Evolutionary conservation across 106 monocot species (phyloP).

Genomic region (Gastrodia elata): DNA sequence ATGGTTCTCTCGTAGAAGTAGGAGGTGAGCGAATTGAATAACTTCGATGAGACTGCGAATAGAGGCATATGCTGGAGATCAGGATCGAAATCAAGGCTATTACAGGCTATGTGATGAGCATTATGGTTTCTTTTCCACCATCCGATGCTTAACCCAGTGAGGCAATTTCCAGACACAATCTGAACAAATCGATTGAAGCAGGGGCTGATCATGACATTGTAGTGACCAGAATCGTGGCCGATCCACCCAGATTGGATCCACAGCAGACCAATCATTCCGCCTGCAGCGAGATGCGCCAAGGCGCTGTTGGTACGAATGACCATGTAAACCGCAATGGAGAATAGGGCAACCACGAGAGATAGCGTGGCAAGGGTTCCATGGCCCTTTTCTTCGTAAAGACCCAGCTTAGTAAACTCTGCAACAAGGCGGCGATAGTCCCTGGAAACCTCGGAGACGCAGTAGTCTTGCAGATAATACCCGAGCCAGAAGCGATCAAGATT

Average conservation of each 20-base stretch:
- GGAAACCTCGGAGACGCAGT: conserved; percentile 53
- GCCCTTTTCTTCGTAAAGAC: conserved; percentile 45
- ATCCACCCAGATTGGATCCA: conserved; percentile 69
- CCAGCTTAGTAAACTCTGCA: conserved; percentile 38
- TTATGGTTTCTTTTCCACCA: conserved; percentile 82
- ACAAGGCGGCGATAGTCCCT: conserved; percentile 49
- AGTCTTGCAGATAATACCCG: conserved; percentile 42
- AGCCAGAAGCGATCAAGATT: conserved; percentile 42
- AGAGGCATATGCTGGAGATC: conserved; percentile 64
- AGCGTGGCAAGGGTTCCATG: conserved; percentile 19
- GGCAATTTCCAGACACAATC: conserved; percentile 37
- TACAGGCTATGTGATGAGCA: conserved; percentile 70
- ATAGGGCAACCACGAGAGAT: conserved; percentile 14
- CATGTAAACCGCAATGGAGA: conserved; percentile 19
- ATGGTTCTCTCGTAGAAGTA: conserved; percentile 47
- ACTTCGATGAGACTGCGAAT: conserved; percentile 40
- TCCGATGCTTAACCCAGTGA: conserved; percentile 46
- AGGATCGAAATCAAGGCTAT: conserved; percentile 63
- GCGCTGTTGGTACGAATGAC: conserved; percentile 10
- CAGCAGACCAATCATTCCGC: conserved; percentile 35
- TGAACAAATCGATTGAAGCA: conserved; percentile 18
- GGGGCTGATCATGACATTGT: conserved; percentile 26
- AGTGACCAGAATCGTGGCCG: conserved; percentile 69
- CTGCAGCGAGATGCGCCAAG: conserved; percentile 25
- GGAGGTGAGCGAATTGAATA: conserved; percentile 41